Conservation (phyloP, 2,329 filamentous ascomycete genomes). For the Nemania bipapillata region DNA sequence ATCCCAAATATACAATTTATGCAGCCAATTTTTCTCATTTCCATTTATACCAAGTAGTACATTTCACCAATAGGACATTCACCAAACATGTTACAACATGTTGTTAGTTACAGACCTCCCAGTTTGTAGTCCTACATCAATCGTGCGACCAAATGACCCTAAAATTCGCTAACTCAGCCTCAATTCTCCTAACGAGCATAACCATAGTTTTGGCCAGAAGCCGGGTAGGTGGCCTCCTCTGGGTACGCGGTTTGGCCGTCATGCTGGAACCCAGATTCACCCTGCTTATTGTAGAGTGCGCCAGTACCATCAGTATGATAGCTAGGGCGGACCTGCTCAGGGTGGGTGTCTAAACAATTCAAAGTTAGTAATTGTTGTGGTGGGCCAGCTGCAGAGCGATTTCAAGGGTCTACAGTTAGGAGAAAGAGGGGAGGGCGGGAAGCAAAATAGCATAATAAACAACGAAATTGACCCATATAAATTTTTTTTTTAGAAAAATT, state of each 20-base stretch:
- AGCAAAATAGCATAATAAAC: neutral
- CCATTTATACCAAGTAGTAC: neutral
- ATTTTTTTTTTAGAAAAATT: too few species aligned
- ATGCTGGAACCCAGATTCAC: constrained; percentile 45
- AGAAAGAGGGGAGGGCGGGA: neutral
- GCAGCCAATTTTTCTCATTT: neutral
- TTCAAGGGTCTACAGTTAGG: too few species aligned
- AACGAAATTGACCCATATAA: neutral
- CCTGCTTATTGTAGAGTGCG: constrained; percentile 49
- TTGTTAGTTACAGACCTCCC: neutral
- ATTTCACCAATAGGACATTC: neutral
- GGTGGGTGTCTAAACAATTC: constrained; percentile 42
- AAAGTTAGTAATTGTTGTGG: neutral
- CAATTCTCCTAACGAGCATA: constrained; percentile 18
- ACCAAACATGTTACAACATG: neutral
- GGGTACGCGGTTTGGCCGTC: constrained; percentile 50
- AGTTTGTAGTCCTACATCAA: neutral
- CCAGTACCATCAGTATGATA: constrained; percentile 54
- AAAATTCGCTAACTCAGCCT: neutral
- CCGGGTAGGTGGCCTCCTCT: constrained; percentile 37
- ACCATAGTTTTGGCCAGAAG: constrained; percentile 42
- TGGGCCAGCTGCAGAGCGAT: neutral
- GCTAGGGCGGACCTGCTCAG: constrained; percentile 52
- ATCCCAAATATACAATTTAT: constrained; percentile 23
- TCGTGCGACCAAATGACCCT: neutral